Evolutionary conservation across 345 rosid genomes (phyloP).

Genomic region (Mangifera indica): DNA sequence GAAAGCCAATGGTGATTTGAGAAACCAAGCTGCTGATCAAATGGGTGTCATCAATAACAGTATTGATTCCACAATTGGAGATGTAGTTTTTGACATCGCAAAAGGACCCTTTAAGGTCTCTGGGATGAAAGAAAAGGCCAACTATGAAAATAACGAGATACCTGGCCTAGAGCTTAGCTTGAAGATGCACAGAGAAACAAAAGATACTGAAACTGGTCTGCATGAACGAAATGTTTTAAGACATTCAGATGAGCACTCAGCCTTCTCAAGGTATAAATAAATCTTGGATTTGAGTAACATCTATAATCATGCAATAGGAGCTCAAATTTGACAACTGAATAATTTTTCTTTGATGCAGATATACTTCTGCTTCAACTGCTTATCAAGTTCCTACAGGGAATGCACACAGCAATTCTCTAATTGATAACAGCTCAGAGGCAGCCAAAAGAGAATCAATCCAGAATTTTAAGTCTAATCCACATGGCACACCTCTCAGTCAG

Average conservation of each 20-base stretch:
- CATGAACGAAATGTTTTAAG: slow-evolving; percentile 39
- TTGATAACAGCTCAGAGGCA: slow-evolving; percentile 42
- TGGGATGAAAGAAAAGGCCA: slow-evolving; percentile 25
- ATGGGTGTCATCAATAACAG: slow-evolving; percentile 19
- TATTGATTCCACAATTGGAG: slow-evolving; percentile 28
- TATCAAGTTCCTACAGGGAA: slow-evolving; percentile 40
- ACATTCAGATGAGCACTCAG: slow-evolving; percentile 46
- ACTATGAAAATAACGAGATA: slow-evolving; percentile 24
- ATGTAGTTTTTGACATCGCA: slow-evolving; percentile 17
- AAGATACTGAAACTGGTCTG: slow-evolving; percentile 23
- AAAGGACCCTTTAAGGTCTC: slow-evolving; percentile 25
- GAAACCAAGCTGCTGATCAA: slow-evolving; percentile 24
- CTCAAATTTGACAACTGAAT: slow-evolving; percentile 10
- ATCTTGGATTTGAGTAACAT: background rate
- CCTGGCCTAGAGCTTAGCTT: slow-evolving; percentile 48
- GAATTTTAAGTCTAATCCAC: slow-evolving; percentile 39
- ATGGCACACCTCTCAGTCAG: slow-evolving; percentile 34
- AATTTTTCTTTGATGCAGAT: slow-evolving; percentile 34
- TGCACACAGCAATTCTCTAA: slow-evolving; percentile 44
- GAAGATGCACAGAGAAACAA: slow-evolving; percentile 39
- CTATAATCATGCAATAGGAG: background rate
- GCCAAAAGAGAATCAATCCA: slow-evolving; percentile 35
- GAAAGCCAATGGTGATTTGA: slow-evolving; percentile 24
- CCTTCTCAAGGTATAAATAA: slow-evolving; percentile 49
- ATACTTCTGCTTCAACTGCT: slow-evolving; percentile 35